Evolutionary conservation across 768 basidiomycete genomes (phyloP).

Genomic region (Leccinellum luteum): DNA sequence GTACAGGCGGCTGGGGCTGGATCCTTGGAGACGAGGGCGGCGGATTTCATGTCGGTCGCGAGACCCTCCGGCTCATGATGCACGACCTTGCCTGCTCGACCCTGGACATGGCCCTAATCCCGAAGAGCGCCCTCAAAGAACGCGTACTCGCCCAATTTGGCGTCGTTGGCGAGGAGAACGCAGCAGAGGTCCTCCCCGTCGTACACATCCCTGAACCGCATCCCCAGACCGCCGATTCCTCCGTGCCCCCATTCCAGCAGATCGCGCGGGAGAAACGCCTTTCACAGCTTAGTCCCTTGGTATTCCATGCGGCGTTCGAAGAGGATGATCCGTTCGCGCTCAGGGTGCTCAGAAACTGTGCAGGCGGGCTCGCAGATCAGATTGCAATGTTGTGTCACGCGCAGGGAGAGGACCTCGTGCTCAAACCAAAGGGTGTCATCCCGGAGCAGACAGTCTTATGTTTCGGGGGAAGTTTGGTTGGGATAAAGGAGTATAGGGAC

Average conservation of each 20-base stretch:
- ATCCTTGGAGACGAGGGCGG: slow-evolving; percentile 83
- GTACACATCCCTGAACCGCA: slow-evolving; percentile 61
- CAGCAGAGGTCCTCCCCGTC: slow-evolving; percentile 60
- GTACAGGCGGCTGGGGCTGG: slow-evolving; percentile 83
- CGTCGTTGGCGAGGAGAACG: slow-evolving; percentile 41
- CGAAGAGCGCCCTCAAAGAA: slow-evolving; percentile 38
- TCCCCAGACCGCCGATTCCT: slow-evolving; percentile 22
- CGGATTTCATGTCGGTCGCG: slow-evolving; percentile 76
- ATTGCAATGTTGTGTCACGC: slow-evolving; percentile 44
- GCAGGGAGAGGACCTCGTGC: slow-evolving; percentile 38
- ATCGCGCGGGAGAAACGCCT: slow-evolving; percentile 68
- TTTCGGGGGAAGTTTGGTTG: slow-evolving; percentile 77
- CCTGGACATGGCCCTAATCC: slow-evolving; percentile 22
- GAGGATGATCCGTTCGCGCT: slow-evolving; percentile 65
- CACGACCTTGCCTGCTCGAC: slow-evolving; percentile 52
- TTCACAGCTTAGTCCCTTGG: slow-evolving; percentile 68
- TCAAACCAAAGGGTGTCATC: slow-evolving; percentile 39
- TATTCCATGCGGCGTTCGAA: slow-evolving; percentile 76
- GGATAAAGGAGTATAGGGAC: slow-evolving; percentile 57
- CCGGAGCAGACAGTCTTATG: slow-evolving; percentile 62
- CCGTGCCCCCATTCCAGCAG: slow-evolving; percentile 22
- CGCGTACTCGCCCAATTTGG: slow-evolving; percentile 56
- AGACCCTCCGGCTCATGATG: slow-evolving; percentile 68
- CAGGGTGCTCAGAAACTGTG: slow-evolving; percentile 51
- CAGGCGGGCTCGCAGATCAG: slow-evolving; percentile 55